Percentiles rank a stretch among this genome's conserved stretches.
These are phyloP conservation scores for Yamadazyma paraphyllophila DNA, from an alignment of 805 yeast genomes.

Conservation along the genomic window DNA sequence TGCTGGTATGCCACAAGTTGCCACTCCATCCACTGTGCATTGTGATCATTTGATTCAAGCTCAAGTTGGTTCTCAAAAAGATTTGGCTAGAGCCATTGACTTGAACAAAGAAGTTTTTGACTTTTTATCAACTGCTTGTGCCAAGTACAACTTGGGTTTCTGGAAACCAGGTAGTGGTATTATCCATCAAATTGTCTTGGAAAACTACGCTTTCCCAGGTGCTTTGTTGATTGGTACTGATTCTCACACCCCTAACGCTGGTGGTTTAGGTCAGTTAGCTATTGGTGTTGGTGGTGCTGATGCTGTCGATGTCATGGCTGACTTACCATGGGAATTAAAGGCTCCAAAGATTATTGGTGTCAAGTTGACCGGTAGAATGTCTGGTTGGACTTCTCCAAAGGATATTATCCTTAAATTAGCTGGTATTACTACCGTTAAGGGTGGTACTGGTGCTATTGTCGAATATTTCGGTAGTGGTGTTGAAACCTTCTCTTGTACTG, in stretches of 20 bases:
- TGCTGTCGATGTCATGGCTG: constrained; percentile 95
- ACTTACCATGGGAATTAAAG: constrained; percentile 94
- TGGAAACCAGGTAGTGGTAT: constrained; percentile 99
- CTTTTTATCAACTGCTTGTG: constrained; percentile 84
- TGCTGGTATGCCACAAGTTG: constrained; percentile 86
- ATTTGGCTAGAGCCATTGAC: constrained; percentile 81
- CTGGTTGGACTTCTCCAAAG: constrained; percentile 97
- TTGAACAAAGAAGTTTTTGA: constrained; percentile 93
- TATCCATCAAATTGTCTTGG: constrained; percentile 93
- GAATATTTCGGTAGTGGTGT: constrained; percentile 98
- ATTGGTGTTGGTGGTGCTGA: constrained; percentile 99
- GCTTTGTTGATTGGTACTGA: constrained; percentile 95
- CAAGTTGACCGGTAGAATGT: constrained; percentile 85
- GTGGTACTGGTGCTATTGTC: constrained; percentile 96
- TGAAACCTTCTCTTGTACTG: constrained; percentile 88
- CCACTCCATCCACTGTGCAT: constrained; percentile 94
- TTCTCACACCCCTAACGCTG: constrained; percentile 97
- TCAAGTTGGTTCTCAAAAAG: constrained; percentile 84
- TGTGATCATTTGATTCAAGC: constrained; percentile 98
- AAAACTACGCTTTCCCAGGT: constrained; percentile 97
- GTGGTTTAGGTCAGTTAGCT: constrained; percentile 97
- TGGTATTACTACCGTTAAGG: constrained; percentile 92
- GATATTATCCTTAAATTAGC: constrained; percentile 92
- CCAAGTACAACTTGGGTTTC: constrained; percentile 95
- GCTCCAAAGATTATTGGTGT: constrained; percentile 96